Evolutionary conservation across 257 asterid genomes (phyloP).

Genomic region (Echium plantagineum): DNA sequence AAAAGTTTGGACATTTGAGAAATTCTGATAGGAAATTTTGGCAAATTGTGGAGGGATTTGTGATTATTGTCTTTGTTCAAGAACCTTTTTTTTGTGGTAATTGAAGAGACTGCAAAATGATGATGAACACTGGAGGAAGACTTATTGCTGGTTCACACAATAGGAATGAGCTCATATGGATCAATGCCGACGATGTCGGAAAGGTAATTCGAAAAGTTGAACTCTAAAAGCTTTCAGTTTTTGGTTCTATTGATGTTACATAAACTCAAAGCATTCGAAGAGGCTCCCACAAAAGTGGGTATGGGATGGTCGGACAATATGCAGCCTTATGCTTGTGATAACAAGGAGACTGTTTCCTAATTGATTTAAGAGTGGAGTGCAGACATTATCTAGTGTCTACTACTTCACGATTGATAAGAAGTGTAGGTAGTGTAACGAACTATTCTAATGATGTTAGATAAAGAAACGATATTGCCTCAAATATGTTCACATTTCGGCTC

Average conservation of each 20-base stretch:
- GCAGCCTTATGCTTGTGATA: no score
- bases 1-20: constrained; percentile 20
- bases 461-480: neutral
- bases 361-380: no score
- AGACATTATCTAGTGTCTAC: no score
- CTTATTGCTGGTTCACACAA: constrained; percentile 82
- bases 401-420: no score
- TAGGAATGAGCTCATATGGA: constrained; percentile 66
- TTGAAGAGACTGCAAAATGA: constrained; percentile 21
- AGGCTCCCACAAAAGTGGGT: no score
- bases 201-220: constrained; percentile 22
- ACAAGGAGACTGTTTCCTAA: no score
- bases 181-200: constrained; percentile 81
- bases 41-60: constrained; percentile 18
- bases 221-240: constrained; percentile 8
- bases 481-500: neutral
- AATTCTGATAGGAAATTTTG: neutral
- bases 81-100: constrained; percentile 6
- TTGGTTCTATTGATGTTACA: constrained; percentile 6
- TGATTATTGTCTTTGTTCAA: constrained; percentile 15
- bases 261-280: no score
- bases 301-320: no score
- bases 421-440: no score
- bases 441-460: no score
- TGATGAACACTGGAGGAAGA: constrained; percentile 74